Evolutionary conservation across 116 monocot genomes (phyloP).

Genomic region (Phalaenopsis hybrid): DNA sequence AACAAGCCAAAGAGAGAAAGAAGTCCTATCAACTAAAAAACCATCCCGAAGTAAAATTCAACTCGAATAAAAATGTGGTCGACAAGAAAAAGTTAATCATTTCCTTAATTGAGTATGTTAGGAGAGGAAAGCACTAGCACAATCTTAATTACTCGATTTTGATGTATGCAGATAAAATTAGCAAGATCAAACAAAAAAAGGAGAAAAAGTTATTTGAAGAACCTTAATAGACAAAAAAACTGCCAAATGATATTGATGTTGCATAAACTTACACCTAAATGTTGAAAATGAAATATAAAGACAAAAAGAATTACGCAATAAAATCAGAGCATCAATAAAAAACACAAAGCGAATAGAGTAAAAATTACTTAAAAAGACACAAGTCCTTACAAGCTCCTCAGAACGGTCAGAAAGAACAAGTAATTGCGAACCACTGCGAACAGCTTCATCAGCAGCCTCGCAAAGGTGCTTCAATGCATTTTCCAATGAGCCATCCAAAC

Average conservation of each 20-base stretch:
- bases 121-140: no score
- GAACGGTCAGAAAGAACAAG: conserved; percentile 93
- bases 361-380: background rate
- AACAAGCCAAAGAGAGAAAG: no score
- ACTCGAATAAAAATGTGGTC: no score
- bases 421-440: conserved; percentile 84
- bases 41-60: no score
- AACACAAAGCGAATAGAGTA: no score
- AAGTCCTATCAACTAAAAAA: no score
- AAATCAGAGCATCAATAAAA: background rate
- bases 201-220: no score
- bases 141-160: no score
- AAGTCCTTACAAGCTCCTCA: conserved; percentile 66
- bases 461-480: conserved; percentile 61
- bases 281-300: background rate
- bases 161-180: no score
- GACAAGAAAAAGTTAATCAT: no score
- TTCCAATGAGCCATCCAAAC: conserved; percentile 76
- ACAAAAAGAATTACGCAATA: background rate
- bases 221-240: background rate
- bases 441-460: conserved; percentile 94
- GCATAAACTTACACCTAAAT: background rate
- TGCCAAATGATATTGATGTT: background rate
- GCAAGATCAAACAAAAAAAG: no score
- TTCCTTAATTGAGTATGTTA: no score